Evolutionary conservation across 2,329 filamentous ascomycete genomes (phyloP).

Genomic region (Neonectria ditissima): DNA sequence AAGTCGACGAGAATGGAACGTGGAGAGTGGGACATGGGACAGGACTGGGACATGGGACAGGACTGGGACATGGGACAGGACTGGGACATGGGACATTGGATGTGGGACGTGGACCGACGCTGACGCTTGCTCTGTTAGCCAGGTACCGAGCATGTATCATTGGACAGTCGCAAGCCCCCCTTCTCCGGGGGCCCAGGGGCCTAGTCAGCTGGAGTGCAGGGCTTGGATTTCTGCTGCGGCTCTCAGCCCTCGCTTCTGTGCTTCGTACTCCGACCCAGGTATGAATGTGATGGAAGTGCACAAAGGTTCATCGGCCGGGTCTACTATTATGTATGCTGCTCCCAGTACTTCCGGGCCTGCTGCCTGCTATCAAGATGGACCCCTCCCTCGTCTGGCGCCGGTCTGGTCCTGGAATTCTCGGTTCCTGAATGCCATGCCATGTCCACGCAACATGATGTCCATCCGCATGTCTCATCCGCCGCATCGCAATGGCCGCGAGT

Average conservation of each 20-base stretch:
- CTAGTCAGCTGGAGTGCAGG: not conserved
- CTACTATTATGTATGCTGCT: not conserved
- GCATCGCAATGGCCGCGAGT: constrained; percentile 22
- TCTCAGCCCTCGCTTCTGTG: not conserved
- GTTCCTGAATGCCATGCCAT: constrained; percentile 5
- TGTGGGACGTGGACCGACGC: constrained; percentile 30
- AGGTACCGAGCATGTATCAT: constrained; percentile 19
- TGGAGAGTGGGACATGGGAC: constrained; percentile 38
- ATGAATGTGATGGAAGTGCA: not conserved
- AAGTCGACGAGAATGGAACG: constrained; percentile 37
- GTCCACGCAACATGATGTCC: not conserved
- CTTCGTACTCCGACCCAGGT: too few species aligned
- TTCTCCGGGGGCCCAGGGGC: not conserved
- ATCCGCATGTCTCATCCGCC: too few species aligned
- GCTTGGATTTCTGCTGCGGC: not conserved
- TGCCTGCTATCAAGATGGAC: not conserved
- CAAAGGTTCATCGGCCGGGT: not conserved
- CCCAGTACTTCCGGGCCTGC: too few species aligned
- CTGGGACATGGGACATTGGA: constrained; percentile 30
- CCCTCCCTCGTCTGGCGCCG: not conserved
- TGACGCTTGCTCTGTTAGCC: constrained; percentile 32
- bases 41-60: constrained; percentile 17
- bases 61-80: constrained; percentile 17
- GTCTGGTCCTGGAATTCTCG: constrained; percentile 12
- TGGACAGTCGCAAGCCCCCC: constrained; percentile 12